phyloP scores from a whole-genome alignment of 108 stramenopile species.

The Pseudonitzschia delicatissima region DNA sequence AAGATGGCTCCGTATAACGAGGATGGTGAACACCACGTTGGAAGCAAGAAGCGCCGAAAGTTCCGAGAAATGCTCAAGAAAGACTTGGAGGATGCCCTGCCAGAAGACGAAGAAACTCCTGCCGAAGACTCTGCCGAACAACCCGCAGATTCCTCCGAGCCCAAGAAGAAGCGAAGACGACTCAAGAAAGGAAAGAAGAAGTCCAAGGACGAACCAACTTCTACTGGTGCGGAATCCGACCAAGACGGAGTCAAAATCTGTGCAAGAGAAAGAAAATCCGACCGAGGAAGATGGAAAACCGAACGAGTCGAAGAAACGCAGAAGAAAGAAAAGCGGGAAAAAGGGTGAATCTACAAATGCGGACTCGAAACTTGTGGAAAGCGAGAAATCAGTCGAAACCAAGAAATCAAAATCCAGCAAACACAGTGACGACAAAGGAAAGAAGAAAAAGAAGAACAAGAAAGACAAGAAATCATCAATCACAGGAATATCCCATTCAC shows the following conservation, averaged over 20 bases:
- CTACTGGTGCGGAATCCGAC: not conserved
- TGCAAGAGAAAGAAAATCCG: not conserved
- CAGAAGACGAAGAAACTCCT: conserved; percentile 20
- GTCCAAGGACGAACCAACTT: conserved; percentile 5
- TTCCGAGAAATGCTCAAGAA: conserved; percentile 76
- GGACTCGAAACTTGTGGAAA: not conserved
- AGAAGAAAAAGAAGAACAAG: conserved; percentile 43
- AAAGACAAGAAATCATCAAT: conserved; percentile 42
- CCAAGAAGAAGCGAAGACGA: conserved; percentile 56
- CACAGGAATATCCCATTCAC: conserved; percentile 62
- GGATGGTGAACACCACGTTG: conserved; percentile 65
- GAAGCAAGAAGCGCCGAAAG: conserved; percentile 66
- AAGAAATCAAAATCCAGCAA: not conserved
- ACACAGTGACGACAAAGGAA: conserved; percentile 9
- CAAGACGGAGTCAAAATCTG: not conserved
- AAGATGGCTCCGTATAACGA: conserved; percentile 95
- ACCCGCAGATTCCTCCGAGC: conserved; percentile 22
- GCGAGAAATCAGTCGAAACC: not conserved
- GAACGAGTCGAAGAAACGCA: conserved; percentile 22
- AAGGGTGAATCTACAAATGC: not conserved
- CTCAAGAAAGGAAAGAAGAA: conserved; percentile 54
- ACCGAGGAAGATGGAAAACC: not conserved
- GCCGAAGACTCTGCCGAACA: conserved; percentile 15
- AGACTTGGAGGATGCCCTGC: conserved; percentile 47
- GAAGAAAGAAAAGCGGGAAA: conserved; percentile 27